Base-by-base conservation (phyloP, 1,284 basidiomycete species). In the Mycosarcoma mackinlayi region DNA sequence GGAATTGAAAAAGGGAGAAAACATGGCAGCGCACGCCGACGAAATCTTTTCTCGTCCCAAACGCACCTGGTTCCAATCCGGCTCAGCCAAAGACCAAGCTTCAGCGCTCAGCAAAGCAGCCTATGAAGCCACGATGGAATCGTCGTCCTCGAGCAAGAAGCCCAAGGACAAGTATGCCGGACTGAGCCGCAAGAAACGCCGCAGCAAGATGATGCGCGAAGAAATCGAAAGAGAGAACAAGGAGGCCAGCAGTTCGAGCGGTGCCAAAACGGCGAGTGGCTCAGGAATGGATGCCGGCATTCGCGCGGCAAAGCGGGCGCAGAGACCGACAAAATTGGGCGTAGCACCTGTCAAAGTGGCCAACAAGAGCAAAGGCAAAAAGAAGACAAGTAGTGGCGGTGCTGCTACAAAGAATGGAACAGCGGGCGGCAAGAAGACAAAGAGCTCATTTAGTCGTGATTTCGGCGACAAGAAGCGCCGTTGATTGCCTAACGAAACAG, bases 21-120 rank as follows among this genome's bases (percentile, higher is more conserved):
- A 99, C 83, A 89, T 98, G 87, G 89, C 98, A 52, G 90, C 94
- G 81, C 93, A 98, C 78, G 88, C 92, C 82, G 88, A 88, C n/a
- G 96, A 98, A 84, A 98, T 99, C 76, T 92, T 90, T 83, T 89
- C 92, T 30, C 87, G 95, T 47, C 96, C 96, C 8, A 93, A 93
- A 24, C 86, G 95, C 68, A 97, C 94, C 13, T 99, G 96, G 96
- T 99, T 99, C 88, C 95, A 98, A 84, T 89, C 87, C 23, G 87
- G 88, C 63, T 91, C 91, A 82, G 93, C 97, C 74, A 98, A 92
- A 62, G 54, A 66, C 84, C 85, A 87, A 57, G 63, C 62, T 5
- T 52, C 62, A 6, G 47, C 46, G 3, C 45, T 69, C 2, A 61
- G 63, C 25, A 69, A 69, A 35, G 70, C 61, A 1, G 59, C 67